Evolutionary conservation across 179 eudicot genomes (phyloP), one percentile per base, ranked within the genome.

Genomic region (Patellifolia procumbens): DNA sequence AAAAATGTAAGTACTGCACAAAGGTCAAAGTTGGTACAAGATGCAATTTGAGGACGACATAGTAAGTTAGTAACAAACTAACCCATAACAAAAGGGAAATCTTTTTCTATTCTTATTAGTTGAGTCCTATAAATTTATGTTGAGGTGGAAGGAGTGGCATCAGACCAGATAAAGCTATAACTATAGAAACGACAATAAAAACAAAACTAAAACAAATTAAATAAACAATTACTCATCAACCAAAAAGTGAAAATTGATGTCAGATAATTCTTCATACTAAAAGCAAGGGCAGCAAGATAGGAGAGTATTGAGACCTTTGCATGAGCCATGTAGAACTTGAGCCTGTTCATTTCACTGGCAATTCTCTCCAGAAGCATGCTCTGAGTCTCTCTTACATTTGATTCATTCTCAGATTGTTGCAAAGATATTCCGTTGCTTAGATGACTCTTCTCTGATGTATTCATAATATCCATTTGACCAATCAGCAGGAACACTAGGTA

Each of bases 331-430:
- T 95, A 90, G 80, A 95, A 95, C 89, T 95, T 95, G 76, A 95
- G 84, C 84, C 95, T 83, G 83, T 95, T 95, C 99, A 95, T 95
- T 89, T 95, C 99, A 86, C 99, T 93, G 29, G 99, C 93, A 86
- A 95, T 95, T 86, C 99, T 87, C 85, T 95, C 99, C 79, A 95
- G 83, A 82, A 95, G 95, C 97, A 95, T 95, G 88, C 99, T 95
- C 81, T 91, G 99, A 71, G 99, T 95, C 85, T 95, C 99, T 82
- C 99, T 87, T 62, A 89, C 84, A 83, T 81, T 91, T 48, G 93
- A 85, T 65, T 90, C 99, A 84, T 83, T 90, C 82, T 93, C 99
- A 34, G 78, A 74, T 71, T 93, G 91, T 42, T 89, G 92, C 45
- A 82, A 76, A 39, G 91, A 84, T 62, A 87, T 55, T 39, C 97